phyloP scores from a whole-genome alignment of 768 basidiomycete genomes.

The Boletales sp. region DNA sequence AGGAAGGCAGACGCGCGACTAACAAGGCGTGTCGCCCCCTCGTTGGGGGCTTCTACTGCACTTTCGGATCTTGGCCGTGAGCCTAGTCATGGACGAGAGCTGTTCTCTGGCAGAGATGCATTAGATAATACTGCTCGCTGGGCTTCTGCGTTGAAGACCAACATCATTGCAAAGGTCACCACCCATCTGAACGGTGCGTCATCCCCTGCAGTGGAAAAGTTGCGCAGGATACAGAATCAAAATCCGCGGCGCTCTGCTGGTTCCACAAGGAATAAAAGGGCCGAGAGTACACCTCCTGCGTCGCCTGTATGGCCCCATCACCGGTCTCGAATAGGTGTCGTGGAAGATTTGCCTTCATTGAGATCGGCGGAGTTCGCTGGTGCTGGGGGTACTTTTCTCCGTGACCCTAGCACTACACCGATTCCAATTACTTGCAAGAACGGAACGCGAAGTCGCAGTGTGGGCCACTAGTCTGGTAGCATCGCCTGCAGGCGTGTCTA shows the following conservation, averaged over 20 bases:
- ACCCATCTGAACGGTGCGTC: slow-evolving; percentile 11
- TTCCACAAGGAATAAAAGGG: slow-evolving; percentile 13
- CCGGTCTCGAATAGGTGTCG: slow-evolving; percentile 7
- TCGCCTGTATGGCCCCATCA: slow-evolving; percentile 19
- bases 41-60: slow-evolving; percentile 21
- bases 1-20: slow-evolving; percentile 14
- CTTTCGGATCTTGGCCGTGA: slow-evolving; percentile 24
- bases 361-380: slow-evolving; percentile 3
- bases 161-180: slow-evolving; percentile 21
- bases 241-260: not conserved
- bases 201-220: slow-evolving; percentile 16
- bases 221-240: slow-evolving; percentile 20
- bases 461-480: slow-evolving; percentile 17
- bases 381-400: slow-evolving; percentile 20
- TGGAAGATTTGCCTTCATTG: slow-evolving; percentile 9
- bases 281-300: slow-evolving; percentile 30
- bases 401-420: slow-evolving; percentile 25
- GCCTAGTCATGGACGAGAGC: slow-evolving; percentile 15
- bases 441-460: slow-evolving; percentile 26
- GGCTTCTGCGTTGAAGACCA: slow-evolving; percentile 22
- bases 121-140: slow-evolving; percentile 27
- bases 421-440: slow-evolving; percentile 18
- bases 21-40: slow-evolving; percentile 17
- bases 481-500: slow-evolving; percentile 15
- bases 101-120: slow-evolving; percentile 18